A percentile compares a stretch with the other conserved stretches of the same genome.
These are phyloP conservation scores for Solanum hybrid DNA, from an alignment of 305 asterid genomes.

Conservation along the genomic window DNA sequence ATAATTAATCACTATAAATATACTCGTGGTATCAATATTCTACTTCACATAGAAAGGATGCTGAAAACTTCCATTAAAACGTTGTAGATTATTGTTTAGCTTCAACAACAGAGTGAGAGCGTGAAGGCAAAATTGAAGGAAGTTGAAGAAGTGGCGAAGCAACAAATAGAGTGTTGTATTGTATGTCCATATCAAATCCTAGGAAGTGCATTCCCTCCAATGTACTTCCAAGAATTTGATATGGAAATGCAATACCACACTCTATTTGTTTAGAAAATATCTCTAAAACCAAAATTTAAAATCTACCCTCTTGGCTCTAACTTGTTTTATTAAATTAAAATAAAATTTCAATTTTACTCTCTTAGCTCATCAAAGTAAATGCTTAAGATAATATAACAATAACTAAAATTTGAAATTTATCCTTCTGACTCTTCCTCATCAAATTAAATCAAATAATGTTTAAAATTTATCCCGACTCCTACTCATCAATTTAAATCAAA, in stretches of 20 bases:
- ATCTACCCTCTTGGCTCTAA: background rate
- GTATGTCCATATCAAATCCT: background rate
- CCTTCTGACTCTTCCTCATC: background rate
- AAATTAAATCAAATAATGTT: background rate
- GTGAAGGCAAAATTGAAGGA: background rate
- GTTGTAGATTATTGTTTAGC: background rate
- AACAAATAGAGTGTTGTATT: background rate
- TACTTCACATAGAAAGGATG: background rate
- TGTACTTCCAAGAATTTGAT: background rate
- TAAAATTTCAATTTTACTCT: background rate
- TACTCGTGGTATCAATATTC: background rate
- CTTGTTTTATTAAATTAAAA: background rate
- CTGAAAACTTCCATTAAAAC: background rate
- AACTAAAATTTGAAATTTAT: background rate
- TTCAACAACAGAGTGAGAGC: background rate
- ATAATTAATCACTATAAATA: background rate
- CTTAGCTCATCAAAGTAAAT: background rate
- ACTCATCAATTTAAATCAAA: background rate
- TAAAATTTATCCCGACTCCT: background rate
- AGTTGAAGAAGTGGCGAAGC: background rate
- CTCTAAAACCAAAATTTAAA: background rate
- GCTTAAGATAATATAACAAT: background rate
- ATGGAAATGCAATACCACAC: background rate
- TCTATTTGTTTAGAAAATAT: background rate
- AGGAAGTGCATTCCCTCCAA: background rate